Percentiles rank a stretch among this genome's conserved stretches.
These are phyloP conservation scores for Erysimum cheiri DNA, from an alignment of 441 rosid genomes.

Conservation along the genomic window DNA sequence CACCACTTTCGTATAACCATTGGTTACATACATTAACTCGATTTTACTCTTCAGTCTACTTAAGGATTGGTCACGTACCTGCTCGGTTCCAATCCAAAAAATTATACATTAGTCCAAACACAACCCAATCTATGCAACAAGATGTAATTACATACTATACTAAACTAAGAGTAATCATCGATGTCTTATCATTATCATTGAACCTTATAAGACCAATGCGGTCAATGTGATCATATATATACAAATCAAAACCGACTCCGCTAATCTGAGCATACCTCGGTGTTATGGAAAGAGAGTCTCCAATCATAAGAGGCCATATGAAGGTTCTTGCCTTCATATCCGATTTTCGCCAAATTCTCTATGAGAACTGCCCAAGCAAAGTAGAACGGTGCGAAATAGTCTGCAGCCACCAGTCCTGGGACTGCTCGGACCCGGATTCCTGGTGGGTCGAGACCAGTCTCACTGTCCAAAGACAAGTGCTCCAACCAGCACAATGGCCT, in stretches of 20 bases:
- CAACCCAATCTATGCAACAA: background rate
- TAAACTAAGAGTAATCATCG: background rate
- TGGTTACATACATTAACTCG: slow-evolving; percentile 66
- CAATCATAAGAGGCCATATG: slow-evolving; percentile 84
- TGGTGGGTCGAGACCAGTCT: slow-evolving; percentile 76
- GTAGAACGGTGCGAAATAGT: slow-evolving; percentile 62
- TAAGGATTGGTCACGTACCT: slow-evolving; percentile 70
- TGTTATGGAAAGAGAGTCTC: slow-evolving; percentile 83
- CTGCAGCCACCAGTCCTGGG: slow-evolving; percentile 62
- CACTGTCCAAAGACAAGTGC: slow-evolving; percentile 64
- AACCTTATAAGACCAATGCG: background rate
- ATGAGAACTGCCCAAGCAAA: slow-evolving; percentile 76
- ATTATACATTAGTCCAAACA: slow-evolving; percentile 1
- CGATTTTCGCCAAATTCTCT: slow-evolving; percentile 69
- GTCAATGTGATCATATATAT: background rate
- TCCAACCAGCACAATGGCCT: slow-evolving; percentile 76
- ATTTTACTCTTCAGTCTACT: slow-evolving; percentile 75
- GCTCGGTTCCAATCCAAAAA: slow-evolving; percentile 33
- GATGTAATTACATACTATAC: background rate
- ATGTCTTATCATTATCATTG: background rate
- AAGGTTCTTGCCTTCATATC: slow-evolving; percentile 71
- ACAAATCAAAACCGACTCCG: background rate
- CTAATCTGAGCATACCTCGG: slow-evolving; percentile 53
- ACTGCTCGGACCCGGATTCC: slow-evolving; percentile 65
- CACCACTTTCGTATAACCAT: slow-evolving; percentile 66